Evolutionary conservation across 2,329 filamentous ascomycete genomes (phyloP), one percentile per base, ranked within the genome.

Genomic region (Xylaria sp.): DNA sequence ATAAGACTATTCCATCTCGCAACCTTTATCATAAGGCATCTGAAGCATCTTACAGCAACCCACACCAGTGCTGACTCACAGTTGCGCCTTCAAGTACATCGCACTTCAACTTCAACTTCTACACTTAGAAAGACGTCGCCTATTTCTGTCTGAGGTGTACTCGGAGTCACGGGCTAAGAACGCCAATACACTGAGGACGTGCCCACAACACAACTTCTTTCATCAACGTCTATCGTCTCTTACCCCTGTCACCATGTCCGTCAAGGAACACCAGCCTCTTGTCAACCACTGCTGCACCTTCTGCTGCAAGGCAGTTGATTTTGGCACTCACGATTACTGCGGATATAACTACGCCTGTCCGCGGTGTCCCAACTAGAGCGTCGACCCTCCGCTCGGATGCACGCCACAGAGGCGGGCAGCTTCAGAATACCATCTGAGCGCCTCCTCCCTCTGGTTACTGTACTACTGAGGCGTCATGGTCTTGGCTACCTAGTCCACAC

Each of bases 281-380:
- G 74, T 80, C 70, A 73, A 77, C 69, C 64, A 73, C 61, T 81
- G 78, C 76, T 81, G 78, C 72, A 73, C 74, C 21, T 78, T 75
- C 61, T 81, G 78, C 70, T 81, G 78, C 72, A 78, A 76, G 63
- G 75, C 75, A 29, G 72, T 75, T 49, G 76, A 80, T 63, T 76
- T 76, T 50, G 78, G 78, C 57, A 75, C 76, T 44, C 78, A 81
- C 63, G 78, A 81, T 60, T 77, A 75, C 64, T 81, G 78, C 67
- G 74, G 68, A 49, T 66, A 64, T 59, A 67, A 67, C 43, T 64
- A 69, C 48, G 67, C 76, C 63, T 81, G 78, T 64, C 74, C 76
- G 43, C 69, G 67, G 48, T 78, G 74, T 69, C 70, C 71, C 49
- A 69, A 73, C 55, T 74, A 70, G 70, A 51, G n/a, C 45, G 24